A percentile compares a stretch with the other conserved stretches of the same genome.
These are phyloP conservation scores for Tricholoma saponaceum DNA, from an alignment of 768 basidiomycete species.

Conservation along the genomic window DNA sequence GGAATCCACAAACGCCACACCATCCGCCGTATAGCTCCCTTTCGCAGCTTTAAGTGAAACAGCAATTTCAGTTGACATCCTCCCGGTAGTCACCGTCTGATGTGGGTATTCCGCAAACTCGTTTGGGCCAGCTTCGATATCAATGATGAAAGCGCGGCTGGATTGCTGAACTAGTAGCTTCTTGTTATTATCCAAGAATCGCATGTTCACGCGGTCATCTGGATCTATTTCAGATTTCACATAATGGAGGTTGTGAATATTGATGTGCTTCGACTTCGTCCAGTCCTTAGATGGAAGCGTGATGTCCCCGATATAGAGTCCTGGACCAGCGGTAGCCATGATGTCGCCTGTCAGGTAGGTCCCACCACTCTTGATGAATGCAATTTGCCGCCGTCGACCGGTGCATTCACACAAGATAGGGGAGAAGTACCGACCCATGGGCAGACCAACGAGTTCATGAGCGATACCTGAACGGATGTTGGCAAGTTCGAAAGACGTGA, in stretches of 20 bases:
- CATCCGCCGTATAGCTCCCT: slow-evolving; percentile 22
- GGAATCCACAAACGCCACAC: slow-evolving; percentile 66
- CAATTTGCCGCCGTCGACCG: slow-evolving; percentile 43
- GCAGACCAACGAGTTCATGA: slow-evolving; percentile 51
- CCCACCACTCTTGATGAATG: slow-evolving; percentile 61
- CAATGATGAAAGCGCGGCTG: slow-evolving; percentile 43
- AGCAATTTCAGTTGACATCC: slow-evolving; percentile 54
- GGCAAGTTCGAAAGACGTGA: slow-evolving; percentile 64
- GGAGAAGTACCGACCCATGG: slow-evolving; percentile 62
- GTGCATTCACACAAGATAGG: slow-evolving; percentile 49
- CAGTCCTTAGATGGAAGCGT: slow-evolving; percentile 36
- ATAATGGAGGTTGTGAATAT: slow-evolving; percentile 44
- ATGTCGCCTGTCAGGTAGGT: slow-evolving; percentile 58
- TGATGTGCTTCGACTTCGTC: slow-evolving; percentile 24
- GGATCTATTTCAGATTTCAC: slow-evolving; percentile 48
- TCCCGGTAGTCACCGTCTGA: slow-evolving; percentile 46
- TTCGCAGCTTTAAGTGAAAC: slow-evolving; percentile 29
- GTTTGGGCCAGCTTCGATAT: slow-evolving; percentile 43
- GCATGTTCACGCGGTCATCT: slow-evolving; percentile 43
- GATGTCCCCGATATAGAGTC: slow-evolving; percentile 63
- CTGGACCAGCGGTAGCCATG: slow-evolving; percentile 58
- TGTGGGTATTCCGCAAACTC: slow-evolving; percentile 45
- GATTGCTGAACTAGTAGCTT: slow-evolving; percentile 61
- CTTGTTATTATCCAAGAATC: slow-evolving; percentile 49
- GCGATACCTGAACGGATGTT: slow-evolving; percentile 40